A percentile compares a stretch with the other conserved stretches of the same genome.
These are phyloP conservation scores for Solanum tacnaense DNA, from an alignment of 257 asterid genomes.

Conservation along the genomic window DNA sequence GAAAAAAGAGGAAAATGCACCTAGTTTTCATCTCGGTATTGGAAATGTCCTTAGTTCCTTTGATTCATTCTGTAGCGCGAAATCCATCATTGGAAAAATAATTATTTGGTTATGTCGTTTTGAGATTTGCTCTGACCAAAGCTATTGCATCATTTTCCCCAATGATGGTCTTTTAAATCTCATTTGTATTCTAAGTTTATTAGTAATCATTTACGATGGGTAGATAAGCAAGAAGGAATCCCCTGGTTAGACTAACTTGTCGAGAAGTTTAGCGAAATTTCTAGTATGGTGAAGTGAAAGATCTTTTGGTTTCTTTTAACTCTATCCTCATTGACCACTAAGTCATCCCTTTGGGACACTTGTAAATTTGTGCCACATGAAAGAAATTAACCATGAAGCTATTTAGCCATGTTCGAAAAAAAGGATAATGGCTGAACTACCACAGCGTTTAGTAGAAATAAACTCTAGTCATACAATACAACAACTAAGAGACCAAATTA, in stretches of 20 bases:
- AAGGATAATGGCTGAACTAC: neutral
- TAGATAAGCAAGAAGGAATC: neutral
- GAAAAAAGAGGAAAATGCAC: neutral
- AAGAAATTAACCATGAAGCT: too few relatives aligned
- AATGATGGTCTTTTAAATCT: neutral
- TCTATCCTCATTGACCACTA: neutral
- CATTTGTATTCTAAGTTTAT: neutral
- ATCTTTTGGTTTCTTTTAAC: too few relatives aligned
- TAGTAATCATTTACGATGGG: neutral
- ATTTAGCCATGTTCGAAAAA: neutral
- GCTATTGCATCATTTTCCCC: neutral
- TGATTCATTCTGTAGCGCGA: neutral
- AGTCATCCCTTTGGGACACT: too few relatives aligned
- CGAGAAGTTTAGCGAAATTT: too few relatives aligned
- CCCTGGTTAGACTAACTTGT: neutral
- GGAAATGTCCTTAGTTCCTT: neutral
- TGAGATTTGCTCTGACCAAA: neutral
- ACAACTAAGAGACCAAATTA: neutral
- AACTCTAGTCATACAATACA: neutral
- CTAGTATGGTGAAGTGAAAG: neutral
- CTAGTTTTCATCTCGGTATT: neutral
- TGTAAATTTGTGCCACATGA: neutral
- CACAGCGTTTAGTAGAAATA: neutral
- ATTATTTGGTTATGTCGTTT: neutral
- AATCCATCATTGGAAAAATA: neutral